Conservation (phyloP, 805 yeast species). For the Wickerhamomyces sydowiorum region DNA sequence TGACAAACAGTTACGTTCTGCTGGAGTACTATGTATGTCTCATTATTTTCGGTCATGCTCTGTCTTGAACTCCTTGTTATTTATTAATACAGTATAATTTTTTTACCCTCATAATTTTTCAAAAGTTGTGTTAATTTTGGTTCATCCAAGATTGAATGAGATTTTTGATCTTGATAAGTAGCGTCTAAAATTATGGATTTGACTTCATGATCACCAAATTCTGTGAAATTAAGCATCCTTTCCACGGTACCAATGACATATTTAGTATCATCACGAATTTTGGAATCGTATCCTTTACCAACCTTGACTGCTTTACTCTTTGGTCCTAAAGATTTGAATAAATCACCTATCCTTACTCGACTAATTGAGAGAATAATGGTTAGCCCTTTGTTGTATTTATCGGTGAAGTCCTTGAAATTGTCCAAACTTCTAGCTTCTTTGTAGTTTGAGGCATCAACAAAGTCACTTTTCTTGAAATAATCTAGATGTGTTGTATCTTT, state of each 20-base stretch:
- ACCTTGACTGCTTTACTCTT: constrained; percentile 20
- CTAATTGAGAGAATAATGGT: constrained; percentile 59
- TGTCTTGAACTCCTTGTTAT: no score
- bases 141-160: constrained; percentile 21
- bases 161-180: constrained; percentile 21
- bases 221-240: constrained; percentile 12
- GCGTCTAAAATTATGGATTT: constrained; percentile 23
- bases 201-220: constrained; percentile 13
- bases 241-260: constrained; percentile 23
- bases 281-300: constrained; percentile 22
- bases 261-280: constrained; percentile 20
- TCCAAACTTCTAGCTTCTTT: constrained; percentile 47
- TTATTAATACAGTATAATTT: constrained; percentile 18
- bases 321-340: constrained; percentile 52
- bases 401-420: constrained; percentile 50
- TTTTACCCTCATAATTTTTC: constrained; percentile 19
- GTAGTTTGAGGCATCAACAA: constrained; percentile 59
- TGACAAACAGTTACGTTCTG: no score
- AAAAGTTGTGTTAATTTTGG: constrained; percentile 16
- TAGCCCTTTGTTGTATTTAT: constrained; percentile 40
- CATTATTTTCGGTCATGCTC: no score
- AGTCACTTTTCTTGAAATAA: constrained; percentile 49
- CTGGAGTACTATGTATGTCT: no score
- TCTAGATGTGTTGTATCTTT: constrained; percentile 73
- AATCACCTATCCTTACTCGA: constrained; percentile 83